Evolutionary conservation across 1,139 yeast species (phyloP).

Genomic region (Pichia sp.): DNA sequence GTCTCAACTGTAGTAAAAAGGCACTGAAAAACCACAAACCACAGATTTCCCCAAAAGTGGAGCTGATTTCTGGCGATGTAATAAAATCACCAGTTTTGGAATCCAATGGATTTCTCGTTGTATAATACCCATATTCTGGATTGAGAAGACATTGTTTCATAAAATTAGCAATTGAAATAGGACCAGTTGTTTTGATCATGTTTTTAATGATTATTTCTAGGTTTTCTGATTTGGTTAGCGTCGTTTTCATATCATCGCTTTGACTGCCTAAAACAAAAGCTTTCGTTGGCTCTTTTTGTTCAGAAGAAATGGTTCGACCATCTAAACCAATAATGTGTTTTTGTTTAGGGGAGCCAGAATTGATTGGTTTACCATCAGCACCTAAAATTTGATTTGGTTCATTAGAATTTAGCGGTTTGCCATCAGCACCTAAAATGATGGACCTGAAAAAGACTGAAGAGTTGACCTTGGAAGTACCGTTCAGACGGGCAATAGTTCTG

Average conservation of each 20-base stretch:
- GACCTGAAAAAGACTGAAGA: constrained; percentile 1
- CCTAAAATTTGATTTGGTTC: neutral
- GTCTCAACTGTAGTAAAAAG: constrained; percentile 46
- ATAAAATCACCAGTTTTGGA: constrained; percentile 58
- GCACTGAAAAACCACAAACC: constrained; percentile 64
- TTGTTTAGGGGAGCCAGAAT: neutral
- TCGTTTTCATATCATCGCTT: constrained; percentile 2
- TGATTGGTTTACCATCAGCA: constrained; percentile 8
- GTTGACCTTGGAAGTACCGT: neutral
- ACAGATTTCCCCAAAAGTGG: constrained; percentile 80
- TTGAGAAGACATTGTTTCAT: constrained; percentile 81
- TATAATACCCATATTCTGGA: constrained; percentile 73
- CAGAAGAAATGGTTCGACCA: constrained; percentile 5
- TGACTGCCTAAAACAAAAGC: constrained; percentile 2
- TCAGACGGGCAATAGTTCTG: neutral
- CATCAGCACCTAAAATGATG: constrained; percentile 5
- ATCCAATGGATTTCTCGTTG: constrained; percentile 70
- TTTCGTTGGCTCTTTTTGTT: neutral
- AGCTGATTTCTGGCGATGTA: constrained; percentile 83
- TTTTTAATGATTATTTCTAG: constrained; percentile 32
- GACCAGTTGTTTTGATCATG: constrained; percentile 66
- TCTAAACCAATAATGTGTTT: constrained; percentile 4
- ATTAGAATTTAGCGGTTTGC: constrained; percentile 3
- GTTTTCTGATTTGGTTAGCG: constrained; percentile 8
- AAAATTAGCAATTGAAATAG: constrained; percentile 62